Evolutionary conservation across 306 rosid genomes (phyloP).

Genomic region (Citrullus colocynthis): DNA sequence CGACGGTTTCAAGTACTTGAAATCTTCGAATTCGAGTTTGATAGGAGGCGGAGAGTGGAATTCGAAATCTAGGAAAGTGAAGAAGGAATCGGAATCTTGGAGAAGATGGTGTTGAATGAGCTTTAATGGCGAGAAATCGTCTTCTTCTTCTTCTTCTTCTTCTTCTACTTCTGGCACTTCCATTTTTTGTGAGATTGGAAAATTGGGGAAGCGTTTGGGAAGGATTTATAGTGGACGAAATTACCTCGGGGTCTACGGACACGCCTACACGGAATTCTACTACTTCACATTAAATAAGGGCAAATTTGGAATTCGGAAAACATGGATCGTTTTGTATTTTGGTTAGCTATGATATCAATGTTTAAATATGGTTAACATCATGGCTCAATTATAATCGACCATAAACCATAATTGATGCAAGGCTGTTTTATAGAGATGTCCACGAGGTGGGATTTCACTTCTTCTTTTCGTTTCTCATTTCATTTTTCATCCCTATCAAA

Average conservation of each 20-base stretch:
- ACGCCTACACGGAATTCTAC: not conserved
- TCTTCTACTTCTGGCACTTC: not conserved
- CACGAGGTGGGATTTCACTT: no score
- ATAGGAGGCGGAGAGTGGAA: not conserved
- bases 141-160: not conserved
- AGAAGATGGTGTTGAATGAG: not conserved
- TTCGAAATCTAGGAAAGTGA: not conserved
- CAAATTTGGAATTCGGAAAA: not conserved
- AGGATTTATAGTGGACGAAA: not conserved
- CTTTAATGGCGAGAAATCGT: not conserved
- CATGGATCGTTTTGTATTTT: no score
- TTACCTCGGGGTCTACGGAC: not conserved
- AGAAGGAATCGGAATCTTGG: not conserved
- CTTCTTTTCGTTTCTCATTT: no score
- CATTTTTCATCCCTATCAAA: no score
- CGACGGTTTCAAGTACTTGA: not conserved
- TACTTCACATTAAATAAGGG: not conserved
- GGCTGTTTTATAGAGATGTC: no score
- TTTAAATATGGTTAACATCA: no score
- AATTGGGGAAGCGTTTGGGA: not conserved
- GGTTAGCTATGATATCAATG: no score
- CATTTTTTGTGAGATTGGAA: not conserved
- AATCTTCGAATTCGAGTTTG: not conserved
- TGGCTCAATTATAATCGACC: no score
- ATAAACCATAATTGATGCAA: no score